Percentiles rank a stretch among this genome's conserved stretches.
phyloP scores from a whole-genome alignment of 768 basidiomycete genomes.

The Scleroderma citrinum region DNA sequence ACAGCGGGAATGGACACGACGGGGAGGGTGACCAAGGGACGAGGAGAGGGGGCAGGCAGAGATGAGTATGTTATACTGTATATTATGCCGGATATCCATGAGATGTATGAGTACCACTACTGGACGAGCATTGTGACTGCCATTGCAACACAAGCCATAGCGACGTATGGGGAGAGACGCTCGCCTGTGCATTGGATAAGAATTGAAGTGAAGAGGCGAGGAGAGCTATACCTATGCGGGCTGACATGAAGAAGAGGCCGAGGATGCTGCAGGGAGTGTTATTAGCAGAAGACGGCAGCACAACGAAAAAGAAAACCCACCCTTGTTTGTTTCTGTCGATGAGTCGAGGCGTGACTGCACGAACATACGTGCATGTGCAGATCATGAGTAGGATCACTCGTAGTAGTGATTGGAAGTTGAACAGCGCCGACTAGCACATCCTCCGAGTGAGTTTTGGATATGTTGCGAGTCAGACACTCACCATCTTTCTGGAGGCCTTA shows the following conservation, averaged over 20 bases:
- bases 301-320: conserved; percentile 33
- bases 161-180: conserved; percentile 92
- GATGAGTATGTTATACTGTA: not conserved
- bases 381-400: conserved; percentile 90
- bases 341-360: conserved; percentile 82
- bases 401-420: conserved; percentile 95
- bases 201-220: not conserved
- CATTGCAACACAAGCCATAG: conserved; percentile 90
- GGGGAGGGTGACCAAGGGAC: conserved; percentile 8
- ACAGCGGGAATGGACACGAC: conserved; percentile 11
- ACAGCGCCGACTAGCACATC: conserved; percentile 71
- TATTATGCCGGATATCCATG: not conserved
- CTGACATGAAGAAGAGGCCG: conserved; percentile 92
- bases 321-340: conserved; percentile 94
- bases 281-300: conserved; percentile 2
- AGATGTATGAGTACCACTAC: conserved; percentile 17
- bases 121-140: conserved; percentile 62
- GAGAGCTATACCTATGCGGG: conserved; percentile 76
- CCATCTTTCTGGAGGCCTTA: no score
- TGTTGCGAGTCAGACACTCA: not conserved
- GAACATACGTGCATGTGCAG: conserved; percentile 95
- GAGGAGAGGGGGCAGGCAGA: conserved; percentile 4
- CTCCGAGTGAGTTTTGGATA: not conserved
- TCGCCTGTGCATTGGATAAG: conserved; percentile 54
- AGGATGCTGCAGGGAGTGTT: conserved; percentile 71